A percentile compares a stretch with the other conserved stretches of the same genome.
Evolutionary conservation across 2,329 filamentous ascomycete genomes (phyloP).

Genomic region (Colletotrichum zoysiae): DNA sequence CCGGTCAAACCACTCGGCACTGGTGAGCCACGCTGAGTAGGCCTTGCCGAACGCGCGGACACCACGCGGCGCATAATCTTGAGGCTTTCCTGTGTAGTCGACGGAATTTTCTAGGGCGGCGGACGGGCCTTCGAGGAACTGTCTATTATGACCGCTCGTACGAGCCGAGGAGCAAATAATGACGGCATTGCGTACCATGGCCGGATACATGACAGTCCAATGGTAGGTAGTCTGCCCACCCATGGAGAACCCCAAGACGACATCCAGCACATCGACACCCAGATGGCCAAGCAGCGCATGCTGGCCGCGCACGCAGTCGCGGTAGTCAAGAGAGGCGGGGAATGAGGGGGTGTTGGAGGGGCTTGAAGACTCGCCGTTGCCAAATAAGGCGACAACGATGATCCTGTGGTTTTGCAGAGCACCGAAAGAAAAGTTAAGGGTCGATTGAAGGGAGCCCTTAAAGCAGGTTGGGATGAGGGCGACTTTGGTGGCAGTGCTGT

Average conservation of each 20-base stretch:
- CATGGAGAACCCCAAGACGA: slow-evolving; percentile 63
- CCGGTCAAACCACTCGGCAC: slow-evolving; percentile 6
- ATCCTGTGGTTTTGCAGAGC: slow-evolving; percentile 53
- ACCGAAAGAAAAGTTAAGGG: background rate
- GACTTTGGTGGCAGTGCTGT: slow-evolving; percentile 50
- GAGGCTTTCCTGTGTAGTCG: background rate
- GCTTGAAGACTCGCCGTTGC: slow-evolving; percentile 61
- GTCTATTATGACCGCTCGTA: slow-evolving; percentile 54
- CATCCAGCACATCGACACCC: slow-evolving; percentile 48
- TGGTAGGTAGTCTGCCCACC: slow-evolving; percentile 62
- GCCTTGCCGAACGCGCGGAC: slow-evolving; percentile 7
- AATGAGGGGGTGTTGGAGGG: slow-evolving; percentile 59
- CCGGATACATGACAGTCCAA: slow-evolving; percentile 59
- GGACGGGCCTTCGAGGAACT: slow-evolving; percentile 3
- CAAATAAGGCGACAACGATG: slow-evolving; percentile 60
- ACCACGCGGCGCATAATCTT: background rate
- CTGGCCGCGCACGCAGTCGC: slow-evolving; percentile 59
- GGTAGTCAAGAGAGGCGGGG: slow-evolving; percentile 54
- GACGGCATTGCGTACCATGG: slow-evolving; percentile 54
- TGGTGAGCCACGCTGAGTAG: slow-evolving; percentile 40
- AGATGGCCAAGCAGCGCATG: slow-evolving; percentile 41
- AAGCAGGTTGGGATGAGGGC: slow-evolving; percentile 68
- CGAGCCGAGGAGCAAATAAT: slow-evolving; percentile 60
- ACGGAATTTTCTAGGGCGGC: background rate
- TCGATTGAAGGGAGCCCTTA: slow-evolving; percentile 14